Base-by-base conservation (phyloP, 73 alveolate genomes). In the Symbiodinium pilosum region DNA sequence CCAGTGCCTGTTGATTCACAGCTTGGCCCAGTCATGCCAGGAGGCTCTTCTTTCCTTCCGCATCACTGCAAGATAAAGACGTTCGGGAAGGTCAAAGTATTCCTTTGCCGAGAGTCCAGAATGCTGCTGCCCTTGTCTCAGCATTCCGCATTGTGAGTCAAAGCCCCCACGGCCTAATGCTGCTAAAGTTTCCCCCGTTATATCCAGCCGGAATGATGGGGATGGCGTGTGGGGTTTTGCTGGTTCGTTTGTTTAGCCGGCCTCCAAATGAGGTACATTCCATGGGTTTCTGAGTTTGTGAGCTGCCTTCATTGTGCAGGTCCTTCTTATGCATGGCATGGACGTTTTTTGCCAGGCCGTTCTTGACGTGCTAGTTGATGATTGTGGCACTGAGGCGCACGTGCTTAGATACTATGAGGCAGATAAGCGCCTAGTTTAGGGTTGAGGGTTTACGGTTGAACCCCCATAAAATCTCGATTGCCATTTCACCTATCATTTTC, bases 81-180 rank as follows among this genome's bases (percentile, higher is more conserved):
- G 73, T 56, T 56, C 21, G 73, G 73, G 73, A 56, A 56, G 73
- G 73, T 56, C 73, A 56, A 56, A 56, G 73, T 56, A 56, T 20
- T 56, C 73, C 73, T 32, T 32, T 56, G 73, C 73, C 73, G 73
- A 56, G 73, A 56, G 73, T 56, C 34, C 73, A 56, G 73, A 56
- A 56, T 32, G 59, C n/a, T n/a, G n/a, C n/a, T n/a, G 64, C 32
- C 73, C 73, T 56, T 32, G 73, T 56, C 73, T 56, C 73, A 56
- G 73, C 73, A 56, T 32, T 56, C 73, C 21, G 73, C n/a, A n/a
- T n/a, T n/a, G n/a, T n/a, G n/a, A n/a, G n/a, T n/a, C n/a, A n/a
- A n/a, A n/a, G n/a, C n/a, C n/a, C n/a, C n/a, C n/a, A n/a, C n/a
- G n/a, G n/a, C n/a, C n/a, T 56, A 56, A 32, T 16, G 9, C 21